Evolutionary conservation across 2,329 filamentous ascomycete species (phyloP), one percentile per base, ranked within the genome.

Genomic region (Botrytis pseudocinerea): DNA sequence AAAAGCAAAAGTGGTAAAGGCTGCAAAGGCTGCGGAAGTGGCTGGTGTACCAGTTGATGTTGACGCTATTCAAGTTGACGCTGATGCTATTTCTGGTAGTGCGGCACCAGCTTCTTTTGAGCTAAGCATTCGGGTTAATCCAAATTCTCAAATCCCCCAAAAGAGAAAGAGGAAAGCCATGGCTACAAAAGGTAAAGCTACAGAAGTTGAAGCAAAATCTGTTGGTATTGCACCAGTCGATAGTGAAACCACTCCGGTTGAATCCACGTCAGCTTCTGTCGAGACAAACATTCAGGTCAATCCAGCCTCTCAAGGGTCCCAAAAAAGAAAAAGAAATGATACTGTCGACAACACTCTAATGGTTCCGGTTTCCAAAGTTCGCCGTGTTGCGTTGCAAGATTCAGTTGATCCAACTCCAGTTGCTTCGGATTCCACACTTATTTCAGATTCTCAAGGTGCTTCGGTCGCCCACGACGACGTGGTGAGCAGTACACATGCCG

Each of bases 291-390:
- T 54, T 54, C 48, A 54, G 14, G 38, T 12, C n/a, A 35, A 14
- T 51, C 20, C 32, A 28, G 8, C 22, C 22, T 32, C 28, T 51
- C 28, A 48, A 51, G 46, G 8, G n/a, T 4, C 32, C 18, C 64
- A 12, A 20, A 68, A 68, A n/a, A 28, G 48, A 42, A 68, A 68
- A n/a, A 40, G 35, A 8, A 35, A 38, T 16, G 18, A 8, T 68
- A 25, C 48, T 22, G 35, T 16, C 40, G 48, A 68, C 25, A 48
- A 42, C 25, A 40, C 25, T 25, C 35, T 7, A 10, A 20, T 10
- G 10, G 35, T 1, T 32, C 64, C 48, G 12, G 25, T 28, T 25
- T 62, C 77, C 79, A 0, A 82, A 85, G 20, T 80, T 88, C 46
- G 82, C 87, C 69, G 73, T 81, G 2, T 57, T 22, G 3, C 18